Percentiles rank a stretch among this genome's conserved stretches.
Conservation (phyloP, 1,284 basidiomycete species). For the Rhodofomes roseus region DNA sequence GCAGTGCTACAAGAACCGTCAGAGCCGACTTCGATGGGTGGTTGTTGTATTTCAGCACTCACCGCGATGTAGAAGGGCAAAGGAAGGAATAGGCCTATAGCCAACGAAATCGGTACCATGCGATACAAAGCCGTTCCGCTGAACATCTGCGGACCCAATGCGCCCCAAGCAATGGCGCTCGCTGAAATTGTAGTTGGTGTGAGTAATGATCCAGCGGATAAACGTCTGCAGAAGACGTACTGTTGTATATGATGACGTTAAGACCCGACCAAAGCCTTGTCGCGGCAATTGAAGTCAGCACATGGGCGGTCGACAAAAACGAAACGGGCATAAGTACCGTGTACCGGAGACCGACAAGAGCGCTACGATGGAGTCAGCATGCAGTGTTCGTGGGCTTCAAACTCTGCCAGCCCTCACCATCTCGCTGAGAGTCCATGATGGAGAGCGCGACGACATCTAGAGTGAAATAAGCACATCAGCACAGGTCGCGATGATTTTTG, state of each 20-base stretch:
- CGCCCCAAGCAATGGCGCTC: conserved; percentile 59
- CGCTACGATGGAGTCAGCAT: conserved; percentile 10
- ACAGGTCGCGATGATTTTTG: neutral
- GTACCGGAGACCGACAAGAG: conserved; percentile 31
- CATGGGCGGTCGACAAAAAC: too few relatives aligned
- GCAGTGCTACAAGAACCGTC: conserved; percentile 29
- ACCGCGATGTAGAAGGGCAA: conserved; percentile 44
- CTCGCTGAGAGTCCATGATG: conserved; percentile 41
- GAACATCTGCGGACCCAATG: conserved; percentile 50
- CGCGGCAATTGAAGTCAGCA: too few relatives aligned
- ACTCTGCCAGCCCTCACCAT: conserved; percentile 17
- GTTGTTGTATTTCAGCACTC: neutral
- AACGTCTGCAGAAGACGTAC: conserved; percentile 17
- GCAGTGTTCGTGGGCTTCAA: too few relatives aligned
- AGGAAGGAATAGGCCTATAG: conserved; percentile 48
- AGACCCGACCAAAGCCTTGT: conserved; percentile 45
- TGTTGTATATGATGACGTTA: conserved; percentile 46
- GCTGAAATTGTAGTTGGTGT: conserved; percentile 22
- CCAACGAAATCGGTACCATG: conserved; percentile 49
- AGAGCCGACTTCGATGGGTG: neutral
- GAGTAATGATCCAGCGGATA: neutral
- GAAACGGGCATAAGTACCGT: neutral
- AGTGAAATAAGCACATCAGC: neutral
- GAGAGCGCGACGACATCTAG: conserved; percentile 45
- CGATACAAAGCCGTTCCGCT: conserved; percentile 43